These are phyloP conservation scores for Globisporangium splendens DNA, from an alignment of 352 stramenopile genomes.

Conservation along the genomic window DNA sequence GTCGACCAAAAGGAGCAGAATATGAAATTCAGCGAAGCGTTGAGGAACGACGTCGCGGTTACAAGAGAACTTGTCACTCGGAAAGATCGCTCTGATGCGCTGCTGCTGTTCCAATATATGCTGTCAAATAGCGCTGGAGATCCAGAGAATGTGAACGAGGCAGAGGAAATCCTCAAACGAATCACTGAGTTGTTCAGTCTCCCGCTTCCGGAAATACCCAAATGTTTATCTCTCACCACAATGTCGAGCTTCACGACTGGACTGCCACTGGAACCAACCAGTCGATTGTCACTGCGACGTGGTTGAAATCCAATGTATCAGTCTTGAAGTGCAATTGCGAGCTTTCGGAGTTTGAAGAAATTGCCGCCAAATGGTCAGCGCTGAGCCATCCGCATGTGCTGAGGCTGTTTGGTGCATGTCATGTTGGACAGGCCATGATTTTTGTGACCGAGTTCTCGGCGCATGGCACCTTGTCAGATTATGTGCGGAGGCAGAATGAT, in stretches of 20 bases:
- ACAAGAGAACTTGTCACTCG: too few relatives aligned
- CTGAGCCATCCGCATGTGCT: conserved; percentile 1
- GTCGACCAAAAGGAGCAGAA: background rate
- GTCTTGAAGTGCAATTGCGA: conserved; percentile 4
- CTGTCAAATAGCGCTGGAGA: too few relatives aligned
- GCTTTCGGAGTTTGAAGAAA: background rate
- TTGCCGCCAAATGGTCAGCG: background rate
- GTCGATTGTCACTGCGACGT: background rate
- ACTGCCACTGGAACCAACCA: background rate
- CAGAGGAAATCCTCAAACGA: background rate
- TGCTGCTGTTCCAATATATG: too few relatives aligned
- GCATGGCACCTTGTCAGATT: background rate
- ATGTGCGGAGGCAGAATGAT: background rate
- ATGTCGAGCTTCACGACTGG: conserved; percentile 7
- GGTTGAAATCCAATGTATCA: conserved; percentile 1
- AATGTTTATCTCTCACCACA: conserved; percentile 3
- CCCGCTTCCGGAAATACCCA: background rate
- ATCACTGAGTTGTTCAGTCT: background rate
- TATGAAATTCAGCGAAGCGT: too few relatives aligned
- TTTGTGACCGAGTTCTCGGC: background rate
- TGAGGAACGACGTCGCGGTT: too few relatives aligned
- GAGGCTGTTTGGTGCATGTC: conserved; percentile 4
- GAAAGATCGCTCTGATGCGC: too few relatives aligned
- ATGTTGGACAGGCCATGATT: conserved; percentile 1
- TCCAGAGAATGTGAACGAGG: too few relatives aligned